Evolutionary conservation across 495 filamentous ascomycete species (phyloP), one percentile per base, ranked within the genome.

Genomic region (Geopyxis carbonaria): DNA sequence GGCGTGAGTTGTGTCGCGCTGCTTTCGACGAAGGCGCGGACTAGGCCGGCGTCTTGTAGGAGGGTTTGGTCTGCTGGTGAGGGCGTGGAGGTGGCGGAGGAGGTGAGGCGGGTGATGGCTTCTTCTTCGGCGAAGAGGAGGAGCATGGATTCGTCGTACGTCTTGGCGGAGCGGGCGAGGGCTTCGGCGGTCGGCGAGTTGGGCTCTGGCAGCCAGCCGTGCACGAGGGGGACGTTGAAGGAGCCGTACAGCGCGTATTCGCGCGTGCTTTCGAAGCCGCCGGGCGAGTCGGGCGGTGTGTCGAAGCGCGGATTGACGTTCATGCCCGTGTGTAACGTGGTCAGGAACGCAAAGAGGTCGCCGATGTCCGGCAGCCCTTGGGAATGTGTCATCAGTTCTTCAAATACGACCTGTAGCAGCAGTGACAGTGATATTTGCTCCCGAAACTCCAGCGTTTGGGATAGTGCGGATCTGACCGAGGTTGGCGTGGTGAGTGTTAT

Each of bases 251-350:
- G 64, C 10, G 64, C 65, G 69, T 94, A 81, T 50, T 94, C 86
- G 31, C 64, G 63, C 5, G 87, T 93, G 34, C 74, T 60, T 42
- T 87, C 75, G 55, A 95, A 97, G 1, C 69, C 72, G 0, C 85
- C 87, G 35, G 64, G 59, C n/a, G 56, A 59, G 39, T 60, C 58
- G 10, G 64, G 53, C 9, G 59, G 25, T 20, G 55, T 48, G 16
- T 83, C 67, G 40, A 92, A 81, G 13, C 79, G 76, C 25, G 89
- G 89, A 50, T 97, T 95, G 31, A 94, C 89, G 51, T 95, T 95
- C 86, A 97, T 92, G 25, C 89, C 89, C 0, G 86, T 94, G 55
- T 94, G 84, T 2, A 97, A 64, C 31, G 80, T 81, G 20, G 86
- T 69, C 6, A 97, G 66, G 54, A 97, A 95, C 13, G 67, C 61